Conservation (phyloP, 202 grass and related monocot species). For the Eragrostis tef region DNA sequence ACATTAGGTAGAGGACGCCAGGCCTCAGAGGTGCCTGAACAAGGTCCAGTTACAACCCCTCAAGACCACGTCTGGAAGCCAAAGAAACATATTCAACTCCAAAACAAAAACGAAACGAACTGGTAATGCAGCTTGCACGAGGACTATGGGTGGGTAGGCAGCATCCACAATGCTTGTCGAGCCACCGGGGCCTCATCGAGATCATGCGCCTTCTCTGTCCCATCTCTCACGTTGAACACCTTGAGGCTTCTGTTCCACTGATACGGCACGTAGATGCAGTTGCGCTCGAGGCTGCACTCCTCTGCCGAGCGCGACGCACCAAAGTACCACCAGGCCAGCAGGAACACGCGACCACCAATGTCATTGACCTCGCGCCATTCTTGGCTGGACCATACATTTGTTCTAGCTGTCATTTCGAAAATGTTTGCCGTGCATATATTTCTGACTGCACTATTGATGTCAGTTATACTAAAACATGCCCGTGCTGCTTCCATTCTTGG, state of each 20-base stretch:
- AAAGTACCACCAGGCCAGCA: background rate
- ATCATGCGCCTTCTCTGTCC: background rate
- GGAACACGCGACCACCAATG: too few species aligned
- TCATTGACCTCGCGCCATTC: too few species aligned
- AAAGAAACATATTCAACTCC: too few species aligned
- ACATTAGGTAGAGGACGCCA: background rate
- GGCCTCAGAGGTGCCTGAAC: background rate
- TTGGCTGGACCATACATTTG: background rate
- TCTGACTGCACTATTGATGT: too few species aligned
- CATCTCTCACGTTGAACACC: background rate
- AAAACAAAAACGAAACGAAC: too few species aligned
- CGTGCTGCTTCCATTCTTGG: too few species aligned
- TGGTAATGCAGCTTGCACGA: too few species aligned
- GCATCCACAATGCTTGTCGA: constrained; percentile 1
- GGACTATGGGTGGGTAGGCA: background rate
- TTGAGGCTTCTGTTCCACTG: background rate
- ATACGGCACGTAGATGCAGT: background rate
- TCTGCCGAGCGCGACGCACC: background rate
- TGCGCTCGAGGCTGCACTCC: background rate
- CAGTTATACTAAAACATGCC: too few species aligned
- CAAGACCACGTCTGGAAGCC: too few species aligned
- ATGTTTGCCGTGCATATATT: too few species aligned
- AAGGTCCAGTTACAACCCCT: background rate
- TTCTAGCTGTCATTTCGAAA: background rate
- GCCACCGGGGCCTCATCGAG: background rate